These are phyloP conservation scores for Fomitopsis schrenkii DNA, from an alignment of 1,284 basidiomycete genomes.

Conservation along the genomic window DNA sequence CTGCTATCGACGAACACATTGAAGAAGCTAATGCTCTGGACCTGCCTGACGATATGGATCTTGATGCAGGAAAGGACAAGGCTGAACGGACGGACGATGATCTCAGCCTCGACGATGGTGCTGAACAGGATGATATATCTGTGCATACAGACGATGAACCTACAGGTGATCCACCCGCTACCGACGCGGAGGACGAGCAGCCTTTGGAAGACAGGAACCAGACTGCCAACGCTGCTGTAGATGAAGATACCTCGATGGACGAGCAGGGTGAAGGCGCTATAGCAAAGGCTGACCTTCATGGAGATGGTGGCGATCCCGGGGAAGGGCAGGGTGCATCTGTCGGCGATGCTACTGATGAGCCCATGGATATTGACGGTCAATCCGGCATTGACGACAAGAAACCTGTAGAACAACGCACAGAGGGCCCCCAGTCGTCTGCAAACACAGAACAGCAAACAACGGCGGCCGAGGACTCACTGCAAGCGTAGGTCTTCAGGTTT, in stretches of 20 bases:
- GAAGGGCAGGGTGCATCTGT: conserved; percentile 8
- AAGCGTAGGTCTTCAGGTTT: neutral
- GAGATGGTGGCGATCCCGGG: conserved; percentile 23
- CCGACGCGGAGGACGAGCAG: conserved; percentile 4
- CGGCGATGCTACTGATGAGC: conserved; percentile 7
- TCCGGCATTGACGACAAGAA: neutral
- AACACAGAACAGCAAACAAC: neutral
- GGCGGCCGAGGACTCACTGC: neutral
- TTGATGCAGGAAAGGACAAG: conserved; percentile 41
- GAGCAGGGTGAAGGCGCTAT: conserved; percentile 23
- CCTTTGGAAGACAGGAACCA: conserved; percentile 22
- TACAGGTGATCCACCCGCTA: conserved; percentile 23
- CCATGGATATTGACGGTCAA: neutral
- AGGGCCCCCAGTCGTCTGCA: neutral
- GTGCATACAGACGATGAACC: conserved; percentile 11
- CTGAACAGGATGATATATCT: conserved; percentile 37
- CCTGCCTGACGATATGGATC: conserved; percentile 78
- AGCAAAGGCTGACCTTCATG: conserved; percentile 40
- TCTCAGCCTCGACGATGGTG: conserved; percentile 39
- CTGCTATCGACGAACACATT: conserved; percentile 68
- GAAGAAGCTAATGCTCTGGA: conserved; percentile 79
- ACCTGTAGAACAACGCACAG: neutral
- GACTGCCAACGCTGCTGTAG: conserved; percentile 13
- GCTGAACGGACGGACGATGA: conserved; percentile 37
- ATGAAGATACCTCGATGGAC: conserved; percentile 11